Conservation (phyloP, 2,329 filamentous ascomycete species). For the Aspergillus pseudonomiae region DNA sequence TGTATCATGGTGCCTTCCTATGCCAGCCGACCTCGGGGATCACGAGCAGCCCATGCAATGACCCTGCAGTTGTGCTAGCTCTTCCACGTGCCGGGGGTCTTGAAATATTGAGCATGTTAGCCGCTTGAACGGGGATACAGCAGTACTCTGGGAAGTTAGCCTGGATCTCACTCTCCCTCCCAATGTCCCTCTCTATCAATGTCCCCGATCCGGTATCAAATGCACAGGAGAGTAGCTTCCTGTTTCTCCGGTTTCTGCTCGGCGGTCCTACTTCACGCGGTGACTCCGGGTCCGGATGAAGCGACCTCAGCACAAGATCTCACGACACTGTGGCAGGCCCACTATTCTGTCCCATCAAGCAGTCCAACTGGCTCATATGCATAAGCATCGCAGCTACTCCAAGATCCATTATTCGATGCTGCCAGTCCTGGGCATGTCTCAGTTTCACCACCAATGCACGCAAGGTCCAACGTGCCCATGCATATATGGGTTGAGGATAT, state of each 20-base stretch:
- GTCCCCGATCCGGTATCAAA: too few relatives aligned
- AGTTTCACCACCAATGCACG: neutral
- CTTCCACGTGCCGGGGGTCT: too few relatives aligned
- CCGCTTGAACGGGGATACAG: neutral
- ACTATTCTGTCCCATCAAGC: neutral
- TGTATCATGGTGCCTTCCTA: neutral
- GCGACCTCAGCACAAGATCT: neutral
- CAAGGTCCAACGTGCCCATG: neutral
- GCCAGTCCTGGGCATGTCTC: neutral
- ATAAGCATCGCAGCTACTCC: neutral
- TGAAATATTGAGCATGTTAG: neutral
- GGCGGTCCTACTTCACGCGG: too few relatives aligned
- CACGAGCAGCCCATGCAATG: too few relatives aligned
- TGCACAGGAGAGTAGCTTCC: neutral
- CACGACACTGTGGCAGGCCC: neutral
- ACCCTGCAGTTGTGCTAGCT: too few relatives aligned
- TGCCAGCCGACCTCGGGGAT: too few relatives aligned
- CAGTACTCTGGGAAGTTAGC: neutral
- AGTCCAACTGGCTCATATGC: neutral
- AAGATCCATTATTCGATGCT: neutral
- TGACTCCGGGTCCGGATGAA: neutral
- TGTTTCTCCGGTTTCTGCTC: neutral
- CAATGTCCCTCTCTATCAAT: neutral
- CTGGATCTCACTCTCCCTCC: neutral
- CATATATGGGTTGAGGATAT: neutral